phyloP scores from a whole-genome alignment of 148 eudicot genomes.

The Fagopyrum homotropicum region DNA sequence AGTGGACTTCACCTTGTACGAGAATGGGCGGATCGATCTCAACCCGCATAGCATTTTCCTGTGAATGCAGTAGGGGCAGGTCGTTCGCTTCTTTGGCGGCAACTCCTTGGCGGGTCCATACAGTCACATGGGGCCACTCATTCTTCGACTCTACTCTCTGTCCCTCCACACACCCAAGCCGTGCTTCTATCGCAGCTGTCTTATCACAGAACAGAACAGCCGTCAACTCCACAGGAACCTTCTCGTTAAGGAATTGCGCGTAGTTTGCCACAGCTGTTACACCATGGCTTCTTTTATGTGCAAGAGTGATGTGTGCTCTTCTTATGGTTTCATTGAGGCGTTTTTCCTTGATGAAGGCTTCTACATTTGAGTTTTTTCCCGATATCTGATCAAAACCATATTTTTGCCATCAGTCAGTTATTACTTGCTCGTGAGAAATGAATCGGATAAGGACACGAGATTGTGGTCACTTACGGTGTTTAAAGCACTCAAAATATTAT shows the following conservation, averaged over 20 bases:
- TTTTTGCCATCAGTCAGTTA: not conserved
- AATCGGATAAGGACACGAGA: not conserved
- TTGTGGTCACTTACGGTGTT: constrained; percentile 35
- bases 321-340: constrained; percentile 35
- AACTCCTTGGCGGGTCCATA: constrained; percentile 74
- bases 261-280: constrained; percentile 80
- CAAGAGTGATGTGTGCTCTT: constrained; percentile 80
- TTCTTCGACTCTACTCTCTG: constrained; percentile 58
- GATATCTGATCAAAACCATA: constrained; percentile 36
- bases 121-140: constrained; percentile 84
- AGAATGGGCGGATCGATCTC: constrained; percentile 62
- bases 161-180: constrained; percentile 61
- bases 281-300: constrained; percentile 88
- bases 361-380: constrained; percentile 37
- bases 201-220: constrained; percentile 65
- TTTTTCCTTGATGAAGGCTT: constrained; percentile 42
- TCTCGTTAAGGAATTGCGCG: constrained; percentile 43
- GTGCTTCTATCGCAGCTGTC: constrained; percentile 75
- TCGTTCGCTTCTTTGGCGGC: constrained; percentile 68
- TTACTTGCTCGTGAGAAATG: no score
- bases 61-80: constrained; percentile 46
- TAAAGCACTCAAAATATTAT: constrained; percentile 42
- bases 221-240: constrained; percentile 54
- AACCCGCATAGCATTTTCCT: constrained; percentile 63
- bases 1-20: constrained; percentile 48